Percentiles rank a stretch among this genome's conserved stretches.
Evolutionary conservation across 2,329 filamentous ascomycete genomes (phyloP).

Genomic region (Fusarium transvaalense): DNA sequence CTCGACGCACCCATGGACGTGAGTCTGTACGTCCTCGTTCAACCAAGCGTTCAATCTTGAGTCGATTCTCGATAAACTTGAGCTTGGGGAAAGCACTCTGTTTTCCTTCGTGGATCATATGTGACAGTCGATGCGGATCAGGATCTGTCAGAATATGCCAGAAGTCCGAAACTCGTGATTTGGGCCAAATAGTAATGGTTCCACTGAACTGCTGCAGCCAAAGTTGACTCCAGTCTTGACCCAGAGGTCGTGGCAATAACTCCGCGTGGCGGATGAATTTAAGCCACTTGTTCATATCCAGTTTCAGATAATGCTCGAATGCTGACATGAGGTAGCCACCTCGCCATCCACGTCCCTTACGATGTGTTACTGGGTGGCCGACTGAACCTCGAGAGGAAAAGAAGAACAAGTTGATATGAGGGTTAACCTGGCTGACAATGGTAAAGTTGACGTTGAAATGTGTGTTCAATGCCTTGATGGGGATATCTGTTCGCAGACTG

Average conservation of each 20-base stretch:
- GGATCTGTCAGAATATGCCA: slow-evolving; percentile 89
- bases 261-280: slow-evolving; percentile 94
- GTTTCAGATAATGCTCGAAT: slow-evolving; percentile 93
- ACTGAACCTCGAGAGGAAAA: slow-evolving; percentile 94
- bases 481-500: slow-evolving; percentile 92
- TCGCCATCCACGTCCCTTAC: slow-evolving; percentile 92
- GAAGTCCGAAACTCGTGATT: slow-evolving; percentile 82
- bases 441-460: slow-evolving; percentile 99
- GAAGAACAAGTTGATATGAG: slow-evolving; percentile 98
- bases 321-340: slow-evolving; percentile 95
- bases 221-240: slow-evolving; percentile 96
- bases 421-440: slow-evolving; percentile 90
- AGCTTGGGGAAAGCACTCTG: slow-evolving; percentile 92
- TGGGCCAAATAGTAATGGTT: slow-evolving; percentile 96
- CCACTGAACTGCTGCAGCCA: slow-evolving; percentile 97
- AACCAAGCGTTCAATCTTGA: slow-evolving; percentile 82
- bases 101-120: slow-evolving; percentile 92
- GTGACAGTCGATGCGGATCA: slow-evolving; percentile 76
- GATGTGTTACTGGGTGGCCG: slow-evolving; percentile 92
- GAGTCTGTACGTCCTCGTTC: slow-evolving; percentile 70
- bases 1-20: slow-evolving; percentile 60
- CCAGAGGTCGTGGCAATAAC: slow-evolving; percentile 87
- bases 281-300: slow-evolving; percentile 97
- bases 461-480: slow-evolving; percentile 90
- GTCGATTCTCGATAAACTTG: slow-evolving; percentile 88